Conservation (phyloP, 768 basidiomycete species). For the Guyanaporus albipodus region DNA sequence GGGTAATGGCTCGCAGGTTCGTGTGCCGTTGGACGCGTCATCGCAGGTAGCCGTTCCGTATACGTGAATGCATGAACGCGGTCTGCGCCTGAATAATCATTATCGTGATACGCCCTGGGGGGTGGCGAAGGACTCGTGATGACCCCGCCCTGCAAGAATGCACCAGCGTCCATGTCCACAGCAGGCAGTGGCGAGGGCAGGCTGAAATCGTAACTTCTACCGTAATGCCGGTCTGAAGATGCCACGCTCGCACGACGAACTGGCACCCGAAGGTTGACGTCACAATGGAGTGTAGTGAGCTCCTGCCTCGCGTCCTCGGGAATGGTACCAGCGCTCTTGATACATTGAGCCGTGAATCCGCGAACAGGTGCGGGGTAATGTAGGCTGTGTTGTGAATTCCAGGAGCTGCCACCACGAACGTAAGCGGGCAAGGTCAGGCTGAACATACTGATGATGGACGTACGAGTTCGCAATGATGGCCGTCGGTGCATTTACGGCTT, state of each 20-base stretch:
- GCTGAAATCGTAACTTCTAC: constrained; percentile 6
- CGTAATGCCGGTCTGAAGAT: constrained; percentile 8
- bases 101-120: constrained; percentile 22
- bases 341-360: constrained; percentile 17
- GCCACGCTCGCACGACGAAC: constrained; percentile 16
- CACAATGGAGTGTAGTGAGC: constrained; percentile 15
- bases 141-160: constrained; percentile 12
- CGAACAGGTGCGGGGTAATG: constrained; percentile 25
- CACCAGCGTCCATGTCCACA: constrained; percentile 9
- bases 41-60: constrained; percentile 10
- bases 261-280: constrained; percentile 18
- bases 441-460: constrained; percentile 11
- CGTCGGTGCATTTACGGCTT: constrained; percentile 21
- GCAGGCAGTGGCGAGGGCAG: constrained; percentile 13
- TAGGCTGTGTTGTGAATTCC: constrained; percentile 21
- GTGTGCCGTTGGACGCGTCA: constrained; percentile 14
- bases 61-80: constrained; percentile 11
- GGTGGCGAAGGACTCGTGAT: constrained; percentile 22
- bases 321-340: constrained; percentile 12
- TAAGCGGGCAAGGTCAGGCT: constrained; percentile 17
- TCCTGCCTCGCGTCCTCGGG: constrained; percentile 25
- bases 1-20: constrained; percentile 9
- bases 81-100: constrained; percentile 18
- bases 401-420: constrained; percentile 25
- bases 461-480: constrained; percentile 28